These are phyloP conservation scores for Typha latifolia DNA, from an alignment of 176 grass and related monocot species.

Conservation along the genomic window DNA sequence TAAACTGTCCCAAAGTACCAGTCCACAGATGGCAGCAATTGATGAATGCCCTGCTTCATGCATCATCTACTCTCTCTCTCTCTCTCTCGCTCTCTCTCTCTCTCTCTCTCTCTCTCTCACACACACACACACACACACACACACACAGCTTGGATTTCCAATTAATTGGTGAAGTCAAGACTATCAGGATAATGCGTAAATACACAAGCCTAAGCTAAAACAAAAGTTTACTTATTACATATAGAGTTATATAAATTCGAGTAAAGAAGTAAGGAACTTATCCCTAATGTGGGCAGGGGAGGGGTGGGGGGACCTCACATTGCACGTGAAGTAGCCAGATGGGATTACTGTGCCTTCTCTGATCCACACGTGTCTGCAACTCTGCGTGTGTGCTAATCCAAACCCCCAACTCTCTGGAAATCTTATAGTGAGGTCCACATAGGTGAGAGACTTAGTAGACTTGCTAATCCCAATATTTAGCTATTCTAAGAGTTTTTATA, in stretches of 20 bases:
- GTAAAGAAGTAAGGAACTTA: too few species aligned
- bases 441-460: too few species aligned
- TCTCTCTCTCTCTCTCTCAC: neutral
- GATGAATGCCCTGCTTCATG: neutral
- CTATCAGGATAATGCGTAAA: neutral
- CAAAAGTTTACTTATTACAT: neutral
- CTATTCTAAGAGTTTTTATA: neutral
- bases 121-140: neutral
- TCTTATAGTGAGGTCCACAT: too few species aligned
- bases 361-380: neutral
- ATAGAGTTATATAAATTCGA: neutral
- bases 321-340: slow-evolving; percentile 1
- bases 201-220: neutral
- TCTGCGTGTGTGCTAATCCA: too few species aligned
- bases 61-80: neutral
- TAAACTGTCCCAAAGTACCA: neutral
- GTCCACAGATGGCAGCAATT: neutral
- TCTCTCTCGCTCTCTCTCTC: too few species aligned
- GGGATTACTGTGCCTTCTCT: neutral
- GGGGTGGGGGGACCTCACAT: neutral
- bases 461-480: too few species aligned
- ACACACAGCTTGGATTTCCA: too few species aligned
- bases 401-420: too few species aligned
- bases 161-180: too few species aligned
- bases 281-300: neutral